These are phyloP conservation scores for Neopestalotiopsis clavispora DNA, from an alignment of 2,329 filamentous ascomycete species.

Conservation along the genomic window DNA sequence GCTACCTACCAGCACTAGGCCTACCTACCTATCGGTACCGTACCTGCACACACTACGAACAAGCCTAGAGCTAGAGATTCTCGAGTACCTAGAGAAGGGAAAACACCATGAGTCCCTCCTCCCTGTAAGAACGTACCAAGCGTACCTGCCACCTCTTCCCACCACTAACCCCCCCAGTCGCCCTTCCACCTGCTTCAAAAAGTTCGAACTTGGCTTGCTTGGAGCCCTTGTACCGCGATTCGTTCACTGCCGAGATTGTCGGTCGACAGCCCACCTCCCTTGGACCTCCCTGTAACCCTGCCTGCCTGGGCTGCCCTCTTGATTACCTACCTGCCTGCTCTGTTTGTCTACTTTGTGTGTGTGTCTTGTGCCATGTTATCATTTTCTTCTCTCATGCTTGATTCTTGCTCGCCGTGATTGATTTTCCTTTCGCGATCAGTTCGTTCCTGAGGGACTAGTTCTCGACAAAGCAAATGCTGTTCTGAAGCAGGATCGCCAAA, in stretches of 20 bases:
- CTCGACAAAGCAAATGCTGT: background rate
- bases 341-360: background rate
- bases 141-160: no score
- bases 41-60: background rate
- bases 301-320: no score
- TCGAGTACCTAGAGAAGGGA: no score
- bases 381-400: background rate
- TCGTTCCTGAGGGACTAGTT: background rate
- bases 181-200: background rate
- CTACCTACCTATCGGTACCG: background rate
- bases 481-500: background rate
- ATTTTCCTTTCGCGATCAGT: background rate
- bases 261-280: background rate
- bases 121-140: no score
- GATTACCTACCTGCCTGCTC: background rate
- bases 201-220: background rate
- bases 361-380: background rate
- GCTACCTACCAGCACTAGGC: background rate
- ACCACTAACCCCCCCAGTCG: no score
- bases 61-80: no score
- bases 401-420: slow-evolving; percentile 1
- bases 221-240: background rate
- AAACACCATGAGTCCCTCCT: no score
- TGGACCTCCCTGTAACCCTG: background rate
- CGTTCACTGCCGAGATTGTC: slow-evolving; percentile 13